Base-by-base conservation (phyloP, 495 filamentous ascomycete species). In the Collariella sp. region DNA sequence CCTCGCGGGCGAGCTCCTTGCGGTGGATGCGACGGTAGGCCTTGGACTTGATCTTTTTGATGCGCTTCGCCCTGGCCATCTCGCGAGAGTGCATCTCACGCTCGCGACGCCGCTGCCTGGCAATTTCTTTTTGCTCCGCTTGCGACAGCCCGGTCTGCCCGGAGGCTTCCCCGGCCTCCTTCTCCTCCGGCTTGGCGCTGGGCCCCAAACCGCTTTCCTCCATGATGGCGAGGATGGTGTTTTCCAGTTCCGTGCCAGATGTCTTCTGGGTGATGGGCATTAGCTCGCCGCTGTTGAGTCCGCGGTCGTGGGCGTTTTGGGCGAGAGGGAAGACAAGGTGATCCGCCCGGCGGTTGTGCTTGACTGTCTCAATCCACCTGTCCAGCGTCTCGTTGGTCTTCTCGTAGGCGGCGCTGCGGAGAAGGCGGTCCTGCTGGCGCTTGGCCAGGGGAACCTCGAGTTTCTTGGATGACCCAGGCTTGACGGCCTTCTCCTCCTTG, bases 31-130 rank as follows among this genome's bases (percentile, higher is more conserved):
- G 83, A 16, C 89, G 84, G 63, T 91, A 98, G 0, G 89, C 80
- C 63, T 95, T 97, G 61, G 85, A 90, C 74, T 98, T 98, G 67
- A 98, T 98, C 74, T 96, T 97, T 69, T 96, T 95, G 68, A 98
- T 86, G 3, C 93, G 84, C 70, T 91, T 95, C 4, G 89, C 80
- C 48, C 88, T 83, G 0, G 84, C 79, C 67, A 95, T 86, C 66
- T 98, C 94, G n/a, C 91, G 79, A 54, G 94, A 96, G 44, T 95
- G 73, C 5, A 96, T 70, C 58, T 97, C 93, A 52, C 94, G 75
- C 50, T 86, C 81, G 58, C 80, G 84, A 10, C 91, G 83, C 26
- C 94, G 77, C 62, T 95, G 84, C 7, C 83, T 83, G 33, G 82
- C 77, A 2, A 89, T 76, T 18, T 83, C 82, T 63, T 84, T 80